A percentile compares a stretch with the other conserved stretches of the same genome.
Evolutionary conservation across 1,284 basidiomycete species (phyloP).

Genomic region (Ustilago hordei): DNA sequence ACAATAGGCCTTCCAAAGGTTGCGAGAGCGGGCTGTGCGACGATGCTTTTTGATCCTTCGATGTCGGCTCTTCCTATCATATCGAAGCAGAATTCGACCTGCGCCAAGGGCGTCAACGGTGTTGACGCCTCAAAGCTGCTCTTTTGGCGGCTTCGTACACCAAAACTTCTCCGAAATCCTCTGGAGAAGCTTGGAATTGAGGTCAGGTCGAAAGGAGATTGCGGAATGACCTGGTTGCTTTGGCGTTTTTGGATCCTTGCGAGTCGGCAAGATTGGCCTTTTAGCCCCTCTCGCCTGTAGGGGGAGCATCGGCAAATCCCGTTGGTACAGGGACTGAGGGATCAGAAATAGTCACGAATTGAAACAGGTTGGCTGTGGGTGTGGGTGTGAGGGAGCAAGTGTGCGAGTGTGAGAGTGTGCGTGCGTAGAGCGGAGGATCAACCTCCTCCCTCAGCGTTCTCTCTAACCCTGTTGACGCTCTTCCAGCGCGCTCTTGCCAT

Average conservation of each 20-base stretch:
- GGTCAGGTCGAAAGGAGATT: background rate
- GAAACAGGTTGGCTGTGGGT: background rate
- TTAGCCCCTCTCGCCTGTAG: conserved; percentile 1
- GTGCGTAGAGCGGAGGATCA: conserved; percentile 3
- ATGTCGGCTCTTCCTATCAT: conserved; percentile 1
- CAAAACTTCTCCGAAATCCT: background rate
- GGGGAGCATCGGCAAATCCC: background rate
- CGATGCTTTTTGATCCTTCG: background rate
- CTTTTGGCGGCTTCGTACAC: background rate
- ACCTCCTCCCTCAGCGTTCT: conserved; percentile 6
- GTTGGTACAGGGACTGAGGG: background rate
- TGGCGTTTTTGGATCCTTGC: conserved; percentile 2
- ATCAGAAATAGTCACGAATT: background rate
- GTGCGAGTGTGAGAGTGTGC: background rate
- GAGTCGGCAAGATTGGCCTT: background rate
- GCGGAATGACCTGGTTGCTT: background rate
- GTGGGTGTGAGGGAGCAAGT: background rate
- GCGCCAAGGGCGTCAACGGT: too few relatives aligned
- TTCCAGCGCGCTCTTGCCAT: conserved; percentile 14
- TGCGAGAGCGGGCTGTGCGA: background rate
- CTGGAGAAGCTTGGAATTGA: background rate
- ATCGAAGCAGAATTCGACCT: too few relatives aligned
- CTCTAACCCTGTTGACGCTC: conserved; percentile 34
- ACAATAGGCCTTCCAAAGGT: too few relatives aligned
- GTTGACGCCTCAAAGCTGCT: background rate